Evolutionary conservation across 108 stramenopile genomes (phyloP), one percentile per base, ranked within the genome.

Genomic region (Nannochloropsis salina): DNA sequence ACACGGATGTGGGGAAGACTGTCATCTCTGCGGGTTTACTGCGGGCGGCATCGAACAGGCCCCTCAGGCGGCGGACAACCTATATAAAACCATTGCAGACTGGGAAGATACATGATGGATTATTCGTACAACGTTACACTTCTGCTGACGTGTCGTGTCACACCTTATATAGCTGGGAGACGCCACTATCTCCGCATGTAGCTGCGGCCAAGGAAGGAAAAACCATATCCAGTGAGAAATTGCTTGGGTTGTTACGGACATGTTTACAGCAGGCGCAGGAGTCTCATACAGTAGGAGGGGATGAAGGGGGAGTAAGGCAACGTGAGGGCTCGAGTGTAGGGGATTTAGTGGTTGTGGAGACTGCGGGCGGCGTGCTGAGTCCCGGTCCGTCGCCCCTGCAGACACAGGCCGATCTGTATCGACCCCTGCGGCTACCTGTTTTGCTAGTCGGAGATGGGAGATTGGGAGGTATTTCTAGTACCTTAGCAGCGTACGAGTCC

Each of bases 1-100:
- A 97, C 88, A 98, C 98, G 31, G 98, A 97, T 84, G 96, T 98
- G 15, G 98, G 98, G 44, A 98, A 98, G 88, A 97, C 97, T 2
- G 90, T 97, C 11, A 87, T 97, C 22, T 92, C 94, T 44, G 92
- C 95, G 43, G 96, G 95, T 11, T 92, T 98, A 45, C 86, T 95
- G 43, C 92, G 92, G 41, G 94, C 92, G 10, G 91, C 86, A 44
- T 44, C 87, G 79, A 9, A 85, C 80, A 21, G 31, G 41, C 45
- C 40, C 21, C 79, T 51, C 61, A 82, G 44, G 51, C 87, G 82
- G 3, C 89, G 43, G 11, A 80, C 86, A 44, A 84, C 94, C 85
- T 97, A 97, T 90, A 94, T 97, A 89, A 97, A 97, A 87, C 97
- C 97, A 9, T 89, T 97, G 21, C 97, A 97, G 87, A 95, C 95